Evolutionary conservation across 176 grass and related monocot species (phyloP), one percentile per base, ranked within the genome.

Genomic region (Calamus simplicifolius): DNA sequence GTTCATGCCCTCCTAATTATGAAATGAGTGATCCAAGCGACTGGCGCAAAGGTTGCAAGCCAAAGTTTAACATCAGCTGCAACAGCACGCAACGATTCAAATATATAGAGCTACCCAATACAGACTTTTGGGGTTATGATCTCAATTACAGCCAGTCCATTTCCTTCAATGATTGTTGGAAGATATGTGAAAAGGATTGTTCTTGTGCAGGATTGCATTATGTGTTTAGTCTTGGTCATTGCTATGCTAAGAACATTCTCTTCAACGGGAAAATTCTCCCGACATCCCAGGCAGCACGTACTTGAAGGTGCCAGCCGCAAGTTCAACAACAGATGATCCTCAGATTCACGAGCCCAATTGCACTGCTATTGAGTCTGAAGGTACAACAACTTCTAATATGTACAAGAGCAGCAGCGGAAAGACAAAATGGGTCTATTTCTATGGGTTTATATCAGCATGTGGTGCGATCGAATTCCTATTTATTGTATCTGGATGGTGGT

Each of bases 121-220:
- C 12, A 7, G 77, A 94, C 16, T 88, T 84, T 18, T 94, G 74
- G 67, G 80, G 77, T 0, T 93, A 72, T 65, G 83, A 83, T 35
- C 19, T 53, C 0, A 53, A 25, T 63, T 80, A 64, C 12, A 15
- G 7, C 0, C 0, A 2, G 0, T 1, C 0, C 0, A 0, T 54
- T 3, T 1, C 88, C 38, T 68, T 50, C 3, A 1, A 0, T 0
- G 4, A 1, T 3, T 86, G 82, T 53, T 72, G 6, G 29, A 25
- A 57, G 1, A 75, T 75, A 4, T 93, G 88, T 56, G 30, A 57
- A 3, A 2, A 50, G 1, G 57, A 48, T 13, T 2, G 4, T 13
- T 25, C 53, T 2, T 88, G 89, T 31, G 43, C 76, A 69, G 84
- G 57, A 3, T 12, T 92, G 84, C 19, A 66, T 25, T 6, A 5